A percentile compares a stretch with the other conserved stretches of the same genome.
These are phyloP conservation scores for Tetracentron sinense DNA, from an alignment of 164 flowering plant genomes.

Conservation along the genomic window DNA sequence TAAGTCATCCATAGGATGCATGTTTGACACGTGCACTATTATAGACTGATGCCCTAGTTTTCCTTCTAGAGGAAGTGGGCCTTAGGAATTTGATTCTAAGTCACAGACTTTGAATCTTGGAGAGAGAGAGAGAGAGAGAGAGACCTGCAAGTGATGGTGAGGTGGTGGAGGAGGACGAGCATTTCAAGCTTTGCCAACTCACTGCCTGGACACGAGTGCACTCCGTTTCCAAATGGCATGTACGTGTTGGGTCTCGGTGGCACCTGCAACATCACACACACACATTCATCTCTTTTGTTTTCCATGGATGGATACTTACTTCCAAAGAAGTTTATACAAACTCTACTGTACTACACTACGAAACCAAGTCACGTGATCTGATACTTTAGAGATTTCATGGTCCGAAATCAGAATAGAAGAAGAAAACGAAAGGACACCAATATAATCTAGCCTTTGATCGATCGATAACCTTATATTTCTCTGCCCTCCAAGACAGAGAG, in stretches of 20 bases:
- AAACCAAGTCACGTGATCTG: not conserved
- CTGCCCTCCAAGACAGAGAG: not conserved
- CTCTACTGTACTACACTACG: not conserved
- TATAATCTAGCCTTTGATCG: not conserved
- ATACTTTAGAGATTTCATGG: not conserved
- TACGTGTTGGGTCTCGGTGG: constrained; percentile 72
- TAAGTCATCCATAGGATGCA: no score
- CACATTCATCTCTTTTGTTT: not conserved
- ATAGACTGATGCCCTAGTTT: no score
- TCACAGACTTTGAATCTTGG: no score
- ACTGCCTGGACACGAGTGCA: constrained; percentile 89
- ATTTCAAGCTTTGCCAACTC: constrained; percentile 91
- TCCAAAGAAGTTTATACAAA: not conserved
- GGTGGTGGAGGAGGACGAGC: constrained; percentile 73
- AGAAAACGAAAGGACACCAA: not conserved
- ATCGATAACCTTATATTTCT: not conserved
- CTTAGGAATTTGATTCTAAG: no score
- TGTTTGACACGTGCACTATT: no score
- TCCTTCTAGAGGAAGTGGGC: no score
- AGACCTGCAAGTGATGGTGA: constrained; percentile 64
- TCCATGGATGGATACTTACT: not conserved
- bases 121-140: constrained; percentile 16
- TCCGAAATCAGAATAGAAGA: not conserved
- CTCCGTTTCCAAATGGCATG: constrained; percentile 89
- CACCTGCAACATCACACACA: constrained; percentile 43